Percentiles rank a stretch among this genome's conserved stretches.
These are phyloP conservation scores for Straminergon stramineum DNA, from an alignment of 225 moss, liverwort and hornwort genomes.

Conservation along the genomic window DNA sequence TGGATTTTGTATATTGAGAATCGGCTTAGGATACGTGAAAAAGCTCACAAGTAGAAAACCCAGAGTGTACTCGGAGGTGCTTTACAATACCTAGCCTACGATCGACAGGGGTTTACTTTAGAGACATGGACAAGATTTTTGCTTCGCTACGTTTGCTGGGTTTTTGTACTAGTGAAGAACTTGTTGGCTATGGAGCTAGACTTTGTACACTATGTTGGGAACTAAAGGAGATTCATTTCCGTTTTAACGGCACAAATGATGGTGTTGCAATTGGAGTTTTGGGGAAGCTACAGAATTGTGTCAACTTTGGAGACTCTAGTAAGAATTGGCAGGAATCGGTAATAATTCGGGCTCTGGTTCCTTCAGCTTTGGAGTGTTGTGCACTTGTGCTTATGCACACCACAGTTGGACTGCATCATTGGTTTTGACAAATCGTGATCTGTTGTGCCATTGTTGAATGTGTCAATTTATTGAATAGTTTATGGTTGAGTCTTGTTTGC, in stretches of 20 bases:
- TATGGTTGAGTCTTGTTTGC: not conserved
- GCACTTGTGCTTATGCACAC: not conserved
- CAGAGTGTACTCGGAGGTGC: not conserved
- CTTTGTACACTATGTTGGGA: not conserved
- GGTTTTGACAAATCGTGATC: not conserved
- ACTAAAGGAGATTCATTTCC: not conserved
- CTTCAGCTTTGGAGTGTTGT: not conserved
- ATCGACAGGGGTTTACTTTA: not conserved
- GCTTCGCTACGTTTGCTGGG: not conserved
- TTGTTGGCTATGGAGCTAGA: not conserved
- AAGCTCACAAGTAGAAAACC: not conserved
- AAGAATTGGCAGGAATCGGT: not conserved
- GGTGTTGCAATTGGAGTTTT: not conserved
- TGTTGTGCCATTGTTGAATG: not conserved
- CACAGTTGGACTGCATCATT: not conserved
- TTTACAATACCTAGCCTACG: not conserved
- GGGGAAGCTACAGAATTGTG: not conserved
- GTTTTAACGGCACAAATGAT: not conserved
- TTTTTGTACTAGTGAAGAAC: not conserved
- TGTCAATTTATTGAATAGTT: not conserved
- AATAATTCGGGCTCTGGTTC: not conserved
- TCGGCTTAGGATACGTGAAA: not conserved
- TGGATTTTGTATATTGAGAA: not conserved
- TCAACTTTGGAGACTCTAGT: not conserved
- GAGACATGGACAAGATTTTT: not conserved